phyloP scores from a whole-genome alignment of 176 grass and related monocot species.

The Eragrostis curvula region DNA sequence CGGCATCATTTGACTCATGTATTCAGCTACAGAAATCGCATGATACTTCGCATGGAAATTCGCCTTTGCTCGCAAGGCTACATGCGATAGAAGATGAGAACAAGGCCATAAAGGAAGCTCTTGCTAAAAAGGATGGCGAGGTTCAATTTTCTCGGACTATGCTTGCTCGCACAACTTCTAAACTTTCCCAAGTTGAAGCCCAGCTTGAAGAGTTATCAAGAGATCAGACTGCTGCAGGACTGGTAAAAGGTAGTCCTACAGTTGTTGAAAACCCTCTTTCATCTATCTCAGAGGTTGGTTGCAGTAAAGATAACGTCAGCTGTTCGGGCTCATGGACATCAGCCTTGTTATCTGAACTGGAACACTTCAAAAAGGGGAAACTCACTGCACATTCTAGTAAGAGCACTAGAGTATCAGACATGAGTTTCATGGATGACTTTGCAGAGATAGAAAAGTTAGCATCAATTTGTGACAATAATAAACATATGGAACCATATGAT shows the following conservation, averaged over 20 bases:
- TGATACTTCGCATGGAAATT: conserved; percentile 46
- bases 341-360: conserved; percentile 88
- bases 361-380: conserved; percentile 85
- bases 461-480: conserved; percentile 43
- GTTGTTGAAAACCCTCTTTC: conserved; percentile 50
- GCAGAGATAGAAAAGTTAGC: conserved; percentile 91
- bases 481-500: conserved; percentile 37
- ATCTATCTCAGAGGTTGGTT: conserved; percentile 53
- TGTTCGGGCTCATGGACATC: conserved; percentile 87
- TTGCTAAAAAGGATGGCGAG: conserved; percentile 74
- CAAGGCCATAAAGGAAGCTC: conserved; percentile 82
- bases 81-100: conserved; percentile 74
- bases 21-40: conserved; percentile 31
- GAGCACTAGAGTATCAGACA: conserved; percentile 79
- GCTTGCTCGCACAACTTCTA: conserved; percentile 65
- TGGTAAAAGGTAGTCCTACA: conserved; percentile 50
- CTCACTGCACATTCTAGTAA: conserved; percentile 62
- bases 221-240: conserved; percentile 36
- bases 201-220: conserved; percentile 67
- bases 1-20: conserved; percentile 20
- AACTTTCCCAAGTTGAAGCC: conserved; percentile 72
- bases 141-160: conserved; percentile 63
- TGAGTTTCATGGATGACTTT: conserved; percentile 99
- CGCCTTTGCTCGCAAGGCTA: conserved; percentile 71
- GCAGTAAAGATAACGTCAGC: conserved; percentile 73